Evolutionary conservation across 805 yeast species (phyloP).

Genomic region (Maudiozyma barnettii): DNA sequence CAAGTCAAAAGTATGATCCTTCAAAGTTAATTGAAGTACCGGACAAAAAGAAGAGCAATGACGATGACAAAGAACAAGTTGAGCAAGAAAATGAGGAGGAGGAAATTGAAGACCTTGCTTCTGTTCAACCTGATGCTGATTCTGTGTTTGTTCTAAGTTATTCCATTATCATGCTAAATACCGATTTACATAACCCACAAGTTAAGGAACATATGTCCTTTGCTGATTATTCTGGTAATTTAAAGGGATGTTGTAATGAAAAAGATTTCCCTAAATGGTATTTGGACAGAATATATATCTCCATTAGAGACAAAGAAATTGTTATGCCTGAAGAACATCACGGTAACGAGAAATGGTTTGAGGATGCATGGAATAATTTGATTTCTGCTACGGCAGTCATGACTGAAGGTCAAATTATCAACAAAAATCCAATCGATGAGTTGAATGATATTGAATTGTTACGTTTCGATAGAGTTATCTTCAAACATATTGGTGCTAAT

Average conservation of each 20-base stretch:
- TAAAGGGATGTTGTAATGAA: conserved; percentile 69
- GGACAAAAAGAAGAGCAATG: conserved; percentile 1
- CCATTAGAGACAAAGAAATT: conserved; percentile 78
- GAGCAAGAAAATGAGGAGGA: conserved; percentile 14
- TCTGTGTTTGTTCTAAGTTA: conserved; percentile 84
- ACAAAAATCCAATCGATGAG: conserved; percentile 11
- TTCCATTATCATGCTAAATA: conserved; percentile 88
- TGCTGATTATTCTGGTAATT: conserved; percentile 68
- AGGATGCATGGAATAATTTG: conserved; percentile 71
- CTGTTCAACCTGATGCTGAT: conserved; percentile 69
- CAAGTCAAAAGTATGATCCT: conserved; percentile 39
- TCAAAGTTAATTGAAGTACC: neutral
- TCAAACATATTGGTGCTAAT: conserved; percentile 51
- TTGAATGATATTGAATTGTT: conserved; percentile 27
- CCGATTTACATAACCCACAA: conserved; percentile 88
- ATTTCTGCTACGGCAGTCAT: conserved; percentile 35
- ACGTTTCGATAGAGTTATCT: conserved; percentile 64
- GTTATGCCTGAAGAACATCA: conserved; percentile 98
- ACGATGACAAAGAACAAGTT: conserved; percentile 10
- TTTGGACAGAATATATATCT: conserved; percentile 65
- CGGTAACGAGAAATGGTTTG: conserved; percentile 86
- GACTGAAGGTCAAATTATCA: conserved; percentile 19
- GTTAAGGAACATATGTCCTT: conserved; percentile 86
- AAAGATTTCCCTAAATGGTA: conserved; percentile 82
- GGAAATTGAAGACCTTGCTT: conserved; percentile 25